Evolutionary conservation across 2,329 filamentous ascomycete species (phyloP).

Genomic region (Microcera coccophila): DNA sequence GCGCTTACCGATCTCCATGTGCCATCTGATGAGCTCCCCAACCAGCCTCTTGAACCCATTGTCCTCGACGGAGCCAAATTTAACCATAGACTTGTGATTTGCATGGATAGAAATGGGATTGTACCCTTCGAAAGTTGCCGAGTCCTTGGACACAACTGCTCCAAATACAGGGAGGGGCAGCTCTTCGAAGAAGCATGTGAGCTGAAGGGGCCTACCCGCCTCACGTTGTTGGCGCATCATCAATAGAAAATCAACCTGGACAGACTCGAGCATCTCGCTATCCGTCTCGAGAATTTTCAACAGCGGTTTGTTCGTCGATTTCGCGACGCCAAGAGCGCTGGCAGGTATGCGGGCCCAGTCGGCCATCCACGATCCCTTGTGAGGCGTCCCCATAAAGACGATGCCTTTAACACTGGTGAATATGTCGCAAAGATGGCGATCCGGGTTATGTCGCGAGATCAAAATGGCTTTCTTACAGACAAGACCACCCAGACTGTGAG

Average conservation of each 20-base stretch:
- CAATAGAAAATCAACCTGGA: slow-evolving; percentile 23
- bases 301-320: slow-evolving; percentile 30
- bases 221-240: slow-evolving; percentile 25
- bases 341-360: slow-evolving; percentile 32
- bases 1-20: neutral
- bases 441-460: slow-evolving; percentile 28
- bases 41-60: slow-evolving; percentile 28
- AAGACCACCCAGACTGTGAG: slow-evolving; percentile 38
- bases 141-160: slow-evolving; percentile 28
- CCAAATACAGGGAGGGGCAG: slow-evolving; percentile 24
- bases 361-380: slow-evolving; percentile 33
- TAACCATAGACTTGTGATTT: slow-evolving; percentile 34
- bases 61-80: slow-evolving; percentile 26
- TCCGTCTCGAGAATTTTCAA: slow-evolving; percentile 27
- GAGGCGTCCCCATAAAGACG: slow-evolving; percentile 39
- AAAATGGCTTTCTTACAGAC: slow-evolving; percentile 37
- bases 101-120: slow-evolving; percentile 26
- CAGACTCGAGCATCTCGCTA: slow-evolving; percentile 22
- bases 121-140: slow-evolving; percentile 29
- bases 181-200: slow-evolving; percentile 36
- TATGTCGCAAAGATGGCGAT: slow-evolving; percentile 28
- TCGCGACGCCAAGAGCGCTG: slow-evolving; percentile 27
- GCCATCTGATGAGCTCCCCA: slow-evolving; percentile 14
- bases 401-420: slow-evolving; percentile 28
- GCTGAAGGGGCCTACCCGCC: slow-evolving; percentile 15